Evolutionary conservation across 1,284 basidiomycete species (phyloP).

Genomic region (Mycosarcoma mackinlayi): DNA sequence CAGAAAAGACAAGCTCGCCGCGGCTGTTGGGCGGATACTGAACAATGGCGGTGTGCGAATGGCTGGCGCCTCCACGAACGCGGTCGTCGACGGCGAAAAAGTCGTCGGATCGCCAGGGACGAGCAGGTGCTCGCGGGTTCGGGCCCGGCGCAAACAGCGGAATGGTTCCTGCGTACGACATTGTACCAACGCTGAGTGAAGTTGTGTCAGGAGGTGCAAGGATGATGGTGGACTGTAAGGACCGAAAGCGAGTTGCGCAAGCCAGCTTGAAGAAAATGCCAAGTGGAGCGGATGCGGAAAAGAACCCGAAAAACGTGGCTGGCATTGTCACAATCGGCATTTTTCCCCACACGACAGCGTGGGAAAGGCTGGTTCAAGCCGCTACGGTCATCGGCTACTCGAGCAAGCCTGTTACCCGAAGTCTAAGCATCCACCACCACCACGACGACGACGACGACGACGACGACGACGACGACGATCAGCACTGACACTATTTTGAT

Average conservation of each 20-base stretch:
- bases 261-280: neutral
- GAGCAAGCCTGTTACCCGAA: conserved; percentile 2
- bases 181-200: no score
- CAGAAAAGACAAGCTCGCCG: conserved; percentile 53
- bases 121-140: conserved; percentile 32
- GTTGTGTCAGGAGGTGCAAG: neutral
- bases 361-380: no score
- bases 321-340: neutral
- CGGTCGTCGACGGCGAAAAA: conserved; percentile 70
- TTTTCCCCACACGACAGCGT: conserved; percentile 4
- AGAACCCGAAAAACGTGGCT: neutral
- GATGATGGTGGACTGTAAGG: neutral
- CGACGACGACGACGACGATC: neutral
- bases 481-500: neutral
- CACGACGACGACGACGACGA: neutral
- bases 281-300: neutral
- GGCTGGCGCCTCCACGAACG: conserved; percentile 70
- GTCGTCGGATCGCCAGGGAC: conserved; percentile 44
- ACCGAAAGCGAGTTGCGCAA: neutral
- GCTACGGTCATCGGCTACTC: conserved; percentile 5
- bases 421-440: neutral
- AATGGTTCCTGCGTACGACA: conserved; percentile 39
- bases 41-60: conserved; percentile 67
- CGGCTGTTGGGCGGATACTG: conserved; percentile 37
- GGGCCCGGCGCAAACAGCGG: conserved; percentile 42